Base-by-base conservation (phyloP, 257 asterid species). In the Vinca minor region DNA sequence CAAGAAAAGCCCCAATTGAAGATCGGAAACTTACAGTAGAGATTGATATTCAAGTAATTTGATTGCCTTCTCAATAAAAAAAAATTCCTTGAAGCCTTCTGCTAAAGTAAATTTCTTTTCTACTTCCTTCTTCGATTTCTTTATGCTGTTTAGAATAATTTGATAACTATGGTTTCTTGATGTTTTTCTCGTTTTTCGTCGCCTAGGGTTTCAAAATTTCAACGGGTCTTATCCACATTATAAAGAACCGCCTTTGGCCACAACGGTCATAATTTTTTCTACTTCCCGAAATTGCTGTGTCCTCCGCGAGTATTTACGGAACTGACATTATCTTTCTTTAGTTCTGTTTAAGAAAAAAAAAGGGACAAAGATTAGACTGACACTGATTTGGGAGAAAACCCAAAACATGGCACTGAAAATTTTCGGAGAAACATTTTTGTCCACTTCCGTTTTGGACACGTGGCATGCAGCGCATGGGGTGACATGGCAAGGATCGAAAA, bases 191-290 rank as follows among this genome's bases (percentile, higher is more conserved):
- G 21, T 26, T 5, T 15, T 14, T 11, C 17, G 11, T 3, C 28
- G 6, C 47, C 1, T 5, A 13, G 39, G 44, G 42, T n/a, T 69
- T 28, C 50, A 50, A 6, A 8, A 14, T 36, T 50, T 50, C 34
- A 8, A n/a, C 26, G 28, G 72, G 18, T 59, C 66, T 46, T 58
- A 20, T 31, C 36, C 23, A 1, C 17, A 6, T 59, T 59, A 69
- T 2, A 69, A 4, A 55, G 65, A 2, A 29, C 34, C 42, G 46
- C 57, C 68, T n/a, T 7, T 26, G 7, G 68, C 20, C 11, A 39
- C 71, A 73, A 73, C 80, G 80, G 80, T 76, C 74, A 68, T 59
- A 64, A 63, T 71, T 61, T 39, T n/a, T 4, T 3, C n/a, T 25
- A 13, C 18, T 21, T 32, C 47, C 29, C 54, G 23, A 44, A 61